Evolutionary conservation across 2,329 filamentous ascomycete species (phyloP).

Genomic region (Ceratocystis ficicola): DNA sequence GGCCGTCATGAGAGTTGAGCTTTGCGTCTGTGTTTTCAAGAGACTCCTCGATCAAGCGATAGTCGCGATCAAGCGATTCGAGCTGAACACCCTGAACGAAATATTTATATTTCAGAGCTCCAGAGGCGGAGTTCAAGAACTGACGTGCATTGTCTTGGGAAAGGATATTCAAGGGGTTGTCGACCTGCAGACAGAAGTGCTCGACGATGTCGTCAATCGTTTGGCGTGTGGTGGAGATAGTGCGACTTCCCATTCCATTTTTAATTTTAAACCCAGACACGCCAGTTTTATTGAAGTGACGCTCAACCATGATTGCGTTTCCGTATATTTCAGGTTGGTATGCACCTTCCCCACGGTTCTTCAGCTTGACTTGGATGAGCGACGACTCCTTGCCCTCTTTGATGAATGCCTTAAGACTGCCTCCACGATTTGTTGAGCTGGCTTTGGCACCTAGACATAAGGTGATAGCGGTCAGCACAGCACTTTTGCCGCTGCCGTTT

Average conservation of each 20-base stretch:
- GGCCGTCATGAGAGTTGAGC: conserved; percentile 47
- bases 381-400: conserved; percentile 74
- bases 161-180: conserved; percentile 91
- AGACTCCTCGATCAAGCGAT: conserved; percentile 67
- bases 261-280: conserved; percentile 80
- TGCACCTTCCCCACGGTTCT: conserved; percentile 75
- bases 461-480: conserved; percentile 82
- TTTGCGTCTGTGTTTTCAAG: conserved; percentile 60
- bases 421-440: conserved; percentile 80
- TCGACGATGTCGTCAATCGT: conserved; percentile 91
- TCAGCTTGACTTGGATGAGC: conserved; percentile 70
- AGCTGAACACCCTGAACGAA: conserved; percentile 91
- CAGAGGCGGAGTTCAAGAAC: conserved; percentile 75
- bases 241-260: conserved; percentile 47
- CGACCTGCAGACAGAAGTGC: conserved; percentile 84
- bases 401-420: conserved; percentile 78
- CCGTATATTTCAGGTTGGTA: conserved; percentile 77
- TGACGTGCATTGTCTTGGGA: conserved; percentile 91
- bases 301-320: conserved; percentile 76
- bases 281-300: conserved; percentile 66
- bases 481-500: conserved; percentile 96
- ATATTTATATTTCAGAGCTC: conserved; percentile 85
- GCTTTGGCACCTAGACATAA: conserved; percentile 93
- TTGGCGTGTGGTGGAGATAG: conserved; percentile 68
- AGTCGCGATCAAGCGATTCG: conserved; percentile 83